phyloP scores from a whole-genome alignment of 805 yeast genomes.

The Myxozyma melibiosi region DNA sequence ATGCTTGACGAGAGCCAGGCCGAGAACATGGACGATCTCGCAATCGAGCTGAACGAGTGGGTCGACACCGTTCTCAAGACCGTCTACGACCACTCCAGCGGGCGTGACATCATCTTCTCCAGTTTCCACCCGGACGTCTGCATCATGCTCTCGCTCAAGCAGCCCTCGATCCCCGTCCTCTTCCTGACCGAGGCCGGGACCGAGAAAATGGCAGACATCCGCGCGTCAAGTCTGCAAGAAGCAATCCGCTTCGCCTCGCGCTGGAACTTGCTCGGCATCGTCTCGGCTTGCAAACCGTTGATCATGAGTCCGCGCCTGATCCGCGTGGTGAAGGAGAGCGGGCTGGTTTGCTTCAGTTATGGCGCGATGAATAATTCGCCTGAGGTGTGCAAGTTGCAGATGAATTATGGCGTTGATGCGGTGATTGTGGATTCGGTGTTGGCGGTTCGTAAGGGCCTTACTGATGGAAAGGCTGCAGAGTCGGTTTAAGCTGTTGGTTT shows the following conservation, averaged over 20 bases:
- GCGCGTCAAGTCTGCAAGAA: slow-evolving; percentile 85
- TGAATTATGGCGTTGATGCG: slow-evolving; percentile 95
- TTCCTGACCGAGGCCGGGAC: slow-evolving; percentile 91
- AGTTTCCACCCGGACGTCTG: slow-evolving; percentile 96
- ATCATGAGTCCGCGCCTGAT: slow-evolving; percentile 89
- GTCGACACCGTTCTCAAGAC: slow-evolving; percentile 80
- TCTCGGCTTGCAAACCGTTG: slow-evolving; percentile 82
- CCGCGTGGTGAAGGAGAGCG: slow-evolving; percentile 82
- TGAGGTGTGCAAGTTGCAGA: slow-evolving; percentile 76
- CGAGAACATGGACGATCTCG: slow-evolving; percentile 85
- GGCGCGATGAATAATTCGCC: slow-evolving; percentile 86
- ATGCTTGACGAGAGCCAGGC: slow-evolving; percentile 89
- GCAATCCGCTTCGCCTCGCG: slow-evolving; percentile 87
- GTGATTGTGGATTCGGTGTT: slow-evolving; percentile 95
- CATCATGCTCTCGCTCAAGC: slow-evolving; percentile 79
- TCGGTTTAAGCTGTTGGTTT: neutral
- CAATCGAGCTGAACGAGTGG: slow-evolving; percentile 81
- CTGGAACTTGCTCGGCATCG: slow-evolving; percentile 91
- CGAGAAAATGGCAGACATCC: slow-evolving; percentile 77
- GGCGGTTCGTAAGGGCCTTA: slow-evolving; percentile 33
- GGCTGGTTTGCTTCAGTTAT: slow-evolving; percentile 90
- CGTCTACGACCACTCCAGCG: slow-evolving; percentile 75
- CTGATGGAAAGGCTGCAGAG: slow-evolving; percentile 11
- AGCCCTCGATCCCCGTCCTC: slow-evolving; percentile 88
- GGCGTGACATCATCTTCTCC: slow-evolving; percentile 85